These are phyloP conservation scores for Plasmodium knowlesi DNA, from an alignment of 169 alveolate genomes.

Conservation along the genomic window DNA sequence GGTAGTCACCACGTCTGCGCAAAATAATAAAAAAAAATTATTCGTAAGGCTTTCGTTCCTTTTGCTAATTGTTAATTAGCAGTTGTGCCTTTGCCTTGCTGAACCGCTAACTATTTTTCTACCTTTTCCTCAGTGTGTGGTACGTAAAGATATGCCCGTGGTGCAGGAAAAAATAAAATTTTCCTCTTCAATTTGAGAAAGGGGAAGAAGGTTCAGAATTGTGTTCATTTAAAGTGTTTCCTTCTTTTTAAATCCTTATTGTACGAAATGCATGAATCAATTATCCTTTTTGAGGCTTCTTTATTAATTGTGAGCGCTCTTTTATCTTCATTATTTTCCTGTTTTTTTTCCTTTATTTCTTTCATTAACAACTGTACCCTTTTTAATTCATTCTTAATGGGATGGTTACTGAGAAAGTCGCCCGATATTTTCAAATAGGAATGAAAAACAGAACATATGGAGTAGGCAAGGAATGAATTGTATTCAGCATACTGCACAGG, in stretches of 20 bases:
- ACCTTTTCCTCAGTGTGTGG: background rate
- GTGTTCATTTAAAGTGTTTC: constrained; percentile 16
- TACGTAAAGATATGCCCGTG: background rate
- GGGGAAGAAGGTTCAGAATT: background rate
- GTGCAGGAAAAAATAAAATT: background rate
- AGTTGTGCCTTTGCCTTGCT: background rate
- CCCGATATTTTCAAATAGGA: constrained; percentile 75
- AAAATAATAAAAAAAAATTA: constrained; percentile 1
- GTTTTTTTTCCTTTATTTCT: constrained; percentile 58
- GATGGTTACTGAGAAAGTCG: constrained; percentile 40
- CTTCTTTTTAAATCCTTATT: constrained; percentile 72
- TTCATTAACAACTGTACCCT: constrained; percentile 63
- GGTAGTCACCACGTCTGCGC: background rate
- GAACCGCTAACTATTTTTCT: background rate
- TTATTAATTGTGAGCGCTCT: constrained; percentile 54
- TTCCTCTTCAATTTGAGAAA: background rate
- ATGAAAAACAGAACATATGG: constrained; percentile 73
- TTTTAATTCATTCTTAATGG: constrained; percentile 67
- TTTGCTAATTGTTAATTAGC: background rate
- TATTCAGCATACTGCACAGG: constrained; percentile 69
- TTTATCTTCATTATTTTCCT: constrained; percentile 42
- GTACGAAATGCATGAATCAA: constrained; percentile 69
- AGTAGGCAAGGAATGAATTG: constrained; percentile 72
- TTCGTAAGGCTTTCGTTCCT: background rate
- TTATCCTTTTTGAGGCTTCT: constrained; percentile 72